These are phyloP conservation scores for Gomphus bonarii DNA, from an alignment of 1,284 basidiomycete species.

Conservation along the genomic window DNA sequence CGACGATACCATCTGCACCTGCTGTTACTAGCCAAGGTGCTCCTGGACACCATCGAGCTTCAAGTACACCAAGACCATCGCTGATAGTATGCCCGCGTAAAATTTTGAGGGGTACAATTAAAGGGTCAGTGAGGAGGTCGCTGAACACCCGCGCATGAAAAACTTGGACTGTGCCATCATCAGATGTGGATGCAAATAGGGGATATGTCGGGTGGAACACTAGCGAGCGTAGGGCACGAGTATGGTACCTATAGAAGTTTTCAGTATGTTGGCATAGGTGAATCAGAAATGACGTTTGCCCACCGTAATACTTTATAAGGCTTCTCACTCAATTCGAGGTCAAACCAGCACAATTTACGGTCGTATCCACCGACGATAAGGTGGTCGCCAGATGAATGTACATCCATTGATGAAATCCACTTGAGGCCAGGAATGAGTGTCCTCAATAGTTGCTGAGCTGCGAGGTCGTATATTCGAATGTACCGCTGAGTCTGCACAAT, in stretches of 20 bases:
- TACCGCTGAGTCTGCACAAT: slow-evolving; percentile 80
- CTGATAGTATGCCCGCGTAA: slow-evolving; percentile 79
- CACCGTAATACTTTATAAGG: slow-evolving; percentile 94
- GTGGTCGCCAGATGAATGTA: slow-evolving; percentile 94
- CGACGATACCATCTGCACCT: slow-evolving; percentile 85
- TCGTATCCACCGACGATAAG: slow-evolving; percentile 97
- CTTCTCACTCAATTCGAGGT: slow-evolving; percentile 89
- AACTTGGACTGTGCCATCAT: slow-evolving; percentile 94
- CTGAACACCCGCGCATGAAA: slow-evolving; percentile 94
- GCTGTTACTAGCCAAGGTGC: slow-evolving; percentile 92
- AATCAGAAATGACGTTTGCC: slow-evolving; percentile 6
- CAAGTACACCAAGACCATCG: slow-evolving; percentile 86
- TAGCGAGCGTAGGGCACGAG: slow-evolving; percentile 83
- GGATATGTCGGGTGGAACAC: slow-evolving; percentile 93
- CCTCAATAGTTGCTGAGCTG: slow-evolving; percentile 88
- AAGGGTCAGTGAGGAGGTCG: slow-evolving; percentile 90
- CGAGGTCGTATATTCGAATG: slow-evolving; percentile 90
- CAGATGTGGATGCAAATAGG: slow-evolving; percentile 90
- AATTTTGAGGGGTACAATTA: slow-evolving; percentile 97
- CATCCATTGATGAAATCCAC: slow-evolving; percentile 96
- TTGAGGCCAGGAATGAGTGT: slow-evolving; percentile 87
- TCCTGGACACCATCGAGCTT: slow-evolving; percentile 80
- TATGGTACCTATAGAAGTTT: slow-evolving; percentile 64
- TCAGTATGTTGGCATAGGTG: slow-evolving; percentile 10
- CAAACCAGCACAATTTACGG: slow-evolving; percentile 97